A percentile compares a stretch with the other conserved stretches of the same genome.
These are phyloP conservation scores for Fomitopsis betulina DNA, from an alignment of 1,284 basidiomycete genomes.

Conservation along the genomic window DNA sequence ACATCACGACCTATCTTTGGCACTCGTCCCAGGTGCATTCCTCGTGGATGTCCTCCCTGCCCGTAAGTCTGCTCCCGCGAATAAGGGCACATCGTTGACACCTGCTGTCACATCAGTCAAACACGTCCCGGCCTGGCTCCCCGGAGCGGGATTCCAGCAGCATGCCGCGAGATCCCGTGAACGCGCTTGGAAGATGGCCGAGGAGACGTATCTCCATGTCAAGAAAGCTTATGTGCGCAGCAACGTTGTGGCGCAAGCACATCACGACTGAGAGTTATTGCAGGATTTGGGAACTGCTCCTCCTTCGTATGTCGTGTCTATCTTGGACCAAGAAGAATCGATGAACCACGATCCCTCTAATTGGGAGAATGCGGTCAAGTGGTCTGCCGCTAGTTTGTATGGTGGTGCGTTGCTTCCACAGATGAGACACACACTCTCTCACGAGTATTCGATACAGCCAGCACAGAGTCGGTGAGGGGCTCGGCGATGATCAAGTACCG, in stretches of 20 bases:
- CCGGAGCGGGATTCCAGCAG: constrained; percentile 26
- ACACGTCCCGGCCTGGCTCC: constrained; percentile 10
- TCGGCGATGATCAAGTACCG: not conserved
- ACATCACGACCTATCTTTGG: constrained; percentile 9
- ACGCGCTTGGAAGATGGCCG: constrained; percentile 11
- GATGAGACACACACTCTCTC: not conserved
- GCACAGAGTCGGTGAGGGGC: not conserved
- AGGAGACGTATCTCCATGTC: constrained; percentile 19
- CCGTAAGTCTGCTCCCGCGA: constrained; percentile 3
- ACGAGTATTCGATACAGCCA: not conserved
- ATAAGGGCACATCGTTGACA: too few relatives aligned
- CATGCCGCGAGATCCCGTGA: constrained; percentile 13
- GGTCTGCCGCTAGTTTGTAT: not conserved
- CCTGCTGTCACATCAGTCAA: not conserved
- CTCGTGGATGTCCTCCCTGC: constrained; percentile 21
- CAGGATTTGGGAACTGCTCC: not conserved
- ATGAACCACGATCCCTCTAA: not conserved
- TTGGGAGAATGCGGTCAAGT: not conserved
- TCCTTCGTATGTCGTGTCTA: not conserved
- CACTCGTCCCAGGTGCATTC: constrained; percentile 18
- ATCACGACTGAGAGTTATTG: not conserved
- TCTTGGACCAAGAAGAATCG: not conserved
- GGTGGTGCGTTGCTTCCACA: not conserved
- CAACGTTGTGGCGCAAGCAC: not conserved
- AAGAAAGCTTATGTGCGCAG: constrained; percentile 14